Conservation (phyloP, 495 filamentous ascomycete species). For the Glutinoglossum americanum region DNA sequence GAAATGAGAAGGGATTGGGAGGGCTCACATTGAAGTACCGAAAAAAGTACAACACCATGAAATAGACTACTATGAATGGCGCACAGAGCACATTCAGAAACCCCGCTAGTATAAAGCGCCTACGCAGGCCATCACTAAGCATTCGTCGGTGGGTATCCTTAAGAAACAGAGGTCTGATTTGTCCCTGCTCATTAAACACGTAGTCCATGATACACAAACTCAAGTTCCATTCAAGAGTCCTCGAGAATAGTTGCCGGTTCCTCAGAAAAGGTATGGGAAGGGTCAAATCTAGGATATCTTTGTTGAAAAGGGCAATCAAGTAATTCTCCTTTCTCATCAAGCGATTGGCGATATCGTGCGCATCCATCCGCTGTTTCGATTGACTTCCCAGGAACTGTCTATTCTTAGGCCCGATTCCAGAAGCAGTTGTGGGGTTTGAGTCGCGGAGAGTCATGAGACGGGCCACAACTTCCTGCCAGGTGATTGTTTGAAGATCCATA, state of each 20-base stretch:
- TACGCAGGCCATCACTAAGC: conserved; percentile 52
- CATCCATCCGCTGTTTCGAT: conserved; percentile 89
- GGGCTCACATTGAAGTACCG: conserved; percentile 61
- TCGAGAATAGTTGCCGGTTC: conserved; percentile 57
- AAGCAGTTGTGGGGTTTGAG: conserved; percentile 64
- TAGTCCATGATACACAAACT: conserved; percentile 78
- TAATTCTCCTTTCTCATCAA: conserved; percentile 96
- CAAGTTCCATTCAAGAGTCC: conserved; percentile 72
- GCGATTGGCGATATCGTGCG: conserved; percentile 90
- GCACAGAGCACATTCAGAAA: conserved; percentile 70
- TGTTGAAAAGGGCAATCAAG: conserved; percentile 88
- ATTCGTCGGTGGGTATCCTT: conserved; percentile 58
- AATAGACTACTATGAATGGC: conserved; percentile 64
- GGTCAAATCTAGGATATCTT: conserved; percentile 74
- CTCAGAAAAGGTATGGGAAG: conserved; percentile 67
- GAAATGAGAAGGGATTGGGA: not conserved
- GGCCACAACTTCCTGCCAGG: conserved; percentile 85
- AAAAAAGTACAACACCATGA: conserved; percentile 73
- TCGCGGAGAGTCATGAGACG: conserved; percentile 76
- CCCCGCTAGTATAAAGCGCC: conserved; percentile 59
- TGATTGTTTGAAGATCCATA: conserved; percentile 82
- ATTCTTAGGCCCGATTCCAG: conserved; percentile 33
- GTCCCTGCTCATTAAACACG: conserved; percentile 72
- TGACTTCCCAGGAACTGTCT: conserved; percentile 56
- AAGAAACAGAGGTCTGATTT: conserved; percentile 63